Base-by-base conservation (phyloP, 192 early-diverging fungal species). In the Backusella liffmaniae region DNA sequence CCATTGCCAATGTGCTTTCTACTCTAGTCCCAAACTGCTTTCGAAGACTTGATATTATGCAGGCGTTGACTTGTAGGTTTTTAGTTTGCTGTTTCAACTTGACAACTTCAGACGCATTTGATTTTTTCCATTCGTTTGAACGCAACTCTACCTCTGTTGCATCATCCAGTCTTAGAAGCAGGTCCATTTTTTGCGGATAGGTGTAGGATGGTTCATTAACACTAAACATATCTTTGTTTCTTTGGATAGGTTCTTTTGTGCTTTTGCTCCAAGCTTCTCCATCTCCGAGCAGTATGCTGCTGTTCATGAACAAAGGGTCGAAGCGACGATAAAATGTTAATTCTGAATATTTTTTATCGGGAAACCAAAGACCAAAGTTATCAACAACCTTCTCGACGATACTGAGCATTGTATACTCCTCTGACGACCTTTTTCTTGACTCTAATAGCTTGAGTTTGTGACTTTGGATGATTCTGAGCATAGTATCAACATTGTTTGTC, bases 181-280 rank as follows among this genome's bases (percentile, higher is more conserved):
- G 18, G n/a, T 73, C 72, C 15, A 73, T 73, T n/a, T 73, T 73
- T 9, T 53, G 2, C 5, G 12, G 18, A 32, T 73, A 73, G 0
- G 66, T 15, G 23, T 74, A 0, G 23, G 66, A 68, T 5, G 5
- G 0, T 39, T 68, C 66, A 59, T 21, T 12, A 8, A 26, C 23
- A 12, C 26, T 21, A 59, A 59, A 59, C 10, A 59, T 2, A 9
- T 8, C 53, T 26, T 59, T 59, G 10, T 59, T 59, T 21, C n/a
- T 0, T 59, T 26, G 21, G 0, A 59, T 23, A 0, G 53, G n/a
- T 12, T 12, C 23, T 59, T 59, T 59, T 1, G 9, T 59, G 23
- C 23, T 59, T 26, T 59, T 59, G 7, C 21, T 26, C 9, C 23
- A 23, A 0, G 53, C 9, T 1, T 59, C 21, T 26, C 53, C 53